Conservation (phyloP, 1,139 yeast species). For the Petasospora fabianii region DNA sequence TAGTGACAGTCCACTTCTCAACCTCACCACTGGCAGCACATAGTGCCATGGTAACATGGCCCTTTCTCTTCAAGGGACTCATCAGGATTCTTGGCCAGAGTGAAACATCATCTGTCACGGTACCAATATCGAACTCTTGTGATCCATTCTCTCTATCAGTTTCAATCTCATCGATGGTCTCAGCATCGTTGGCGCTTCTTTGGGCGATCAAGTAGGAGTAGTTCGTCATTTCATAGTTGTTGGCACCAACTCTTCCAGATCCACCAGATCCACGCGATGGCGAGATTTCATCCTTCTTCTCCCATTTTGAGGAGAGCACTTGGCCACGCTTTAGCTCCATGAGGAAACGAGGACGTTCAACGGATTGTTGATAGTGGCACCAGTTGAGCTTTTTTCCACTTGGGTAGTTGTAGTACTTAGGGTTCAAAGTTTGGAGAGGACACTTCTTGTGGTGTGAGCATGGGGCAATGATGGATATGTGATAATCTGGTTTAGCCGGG, state of each 20-base stretch:
- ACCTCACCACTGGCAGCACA: slow-evolving; percentile 77
- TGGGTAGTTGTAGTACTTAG: slow-evolving; percentile 58
- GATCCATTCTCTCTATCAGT: slow-evolving; percentile 20
- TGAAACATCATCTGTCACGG: slow-evolving; percentile 33
- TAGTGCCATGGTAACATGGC: slow-evolving; percentile 75
- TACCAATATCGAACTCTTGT: slow-evolving; percentile 22
- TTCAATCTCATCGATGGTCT: slow-evolving; percentile 29
- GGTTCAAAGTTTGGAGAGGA: slow-evolving; percentile 79
- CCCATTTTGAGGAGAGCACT: slow-evolving; percentile 72
- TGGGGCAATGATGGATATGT: slow-evolving; percentile 74
- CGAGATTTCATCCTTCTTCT: slow-evolving; percentile 27
- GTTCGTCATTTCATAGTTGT: slow-evolving; percentile 68
- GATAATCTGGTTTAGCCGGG: slow-evolving; percentile 38
- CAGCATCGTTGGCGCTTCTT: slow-evolving; percentile 41
- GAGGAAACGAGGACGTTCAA: slow-evolving; percentile 73
- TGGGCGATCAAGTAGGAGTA: slow-evolving; percentile 75
- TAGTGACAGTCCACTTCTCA: slow-evolving; percentile 86
- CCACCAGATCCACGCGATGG: slow-evolving; percentile 51
- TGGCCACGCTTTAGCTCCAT: slow-evolving; percentile 83
- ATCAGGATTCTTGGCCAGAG: slow-evolving; percentile 71
- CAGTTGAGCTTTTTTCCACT: slow-evolving; percentile 61
- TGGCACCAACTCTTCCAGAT: slow-evolving; percentile 72
- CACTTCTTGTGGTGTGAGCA: slow-evolving; percentile 87
- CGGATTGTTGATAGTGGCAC: slow-evolving; percentile 72
- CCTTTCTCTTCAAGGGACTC: slow-evolving; percentile 74